A percentile compares a stretch with the other conserved stretches of the same genome.
These are phyloP conservation scores for Boechera stricta DNA, from an alignment of 345 rosid genomes.

Conservation along the genomic window DNA sequence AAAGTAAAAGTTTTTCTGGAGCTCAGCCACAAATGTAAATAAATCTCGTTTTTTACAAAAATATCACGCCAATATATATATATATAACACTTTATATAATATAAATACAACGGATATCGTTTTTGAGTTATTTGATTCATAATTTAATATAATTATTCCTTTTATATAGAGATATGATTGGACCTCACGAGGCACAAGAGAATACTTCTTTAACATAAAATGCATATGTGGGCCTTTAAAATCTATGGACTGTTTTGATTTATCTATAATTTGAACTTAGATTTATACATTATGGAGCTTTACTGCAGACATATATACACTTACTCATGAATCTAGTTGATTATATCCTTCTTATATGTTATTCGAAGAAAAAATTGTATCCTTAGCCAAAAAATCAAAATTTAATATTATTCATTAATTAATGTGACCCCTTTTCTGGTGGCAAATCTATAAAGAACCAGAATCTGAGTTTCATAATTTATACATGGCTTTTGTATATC, in stretches of 20 bases:
- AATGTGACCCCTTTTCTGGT: conserved; percentile 29
- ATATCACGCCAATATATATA: neutral
- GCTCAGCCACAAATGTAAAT: neutral
- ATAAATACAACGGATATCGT: neutral
- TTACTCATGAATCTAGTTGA: neutral
- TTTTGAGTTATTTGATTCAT: conserved; percentile 7
- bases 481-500: neutral
- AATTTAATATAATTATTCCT: neutral
- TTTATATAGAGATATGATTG: conserved; percentile 14
- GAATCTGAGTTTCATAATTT: conserved; percentile 34
- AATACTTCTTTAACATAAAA: conserved; percentile 17
- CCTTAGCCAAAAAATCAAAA: neutral
- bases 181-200: conserved; percentile 8
- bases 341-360: neutral
- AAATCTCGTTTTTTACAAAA: neutral
- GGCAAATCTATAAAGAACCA: conserved; percentile 43
- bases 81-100: no score
- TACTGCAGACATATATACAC: neutral
- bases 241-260: neutral
- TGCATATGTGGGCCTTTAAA: conserved; percentile 13
- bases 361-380: neutral
- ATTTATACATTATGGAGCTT: conserved; percentile 17
- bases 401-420: neutral
- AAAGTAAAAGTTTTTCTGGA: neutral
- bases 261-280: conserved; percentile 12